Conservation (phyloP, 306 rosid genomes). For the Prunus mongolica region DNA sequence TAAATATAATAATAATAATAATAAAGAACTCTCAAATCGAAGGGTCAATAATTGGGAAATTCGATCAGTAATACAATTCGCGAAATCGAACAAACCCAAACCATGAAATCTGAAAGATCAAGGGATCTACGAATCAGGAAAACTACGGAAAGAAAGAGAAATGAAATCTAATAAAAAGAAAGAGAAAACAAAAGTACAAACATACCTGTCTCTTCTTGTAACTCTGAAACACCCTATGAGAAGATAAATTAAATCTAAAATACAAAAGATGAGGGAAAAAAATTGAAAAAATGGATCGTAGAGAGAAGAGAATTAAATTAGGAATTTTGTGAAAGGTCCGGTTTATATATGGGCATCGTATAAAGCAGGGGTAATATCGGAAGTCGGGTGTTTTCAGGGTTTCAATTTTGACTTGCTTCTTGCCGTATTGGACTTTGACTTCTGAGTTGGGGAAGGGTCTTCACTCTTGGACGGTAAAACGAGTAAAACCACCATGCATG, state of each 20-base stretch:
- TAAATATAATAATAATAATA: too few species aligned
- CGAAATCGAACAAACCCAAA: not conserved
- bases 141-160: not conserved
- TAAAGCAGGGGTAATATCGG: conserved; percentile 2
- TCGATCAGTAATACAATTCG: not conserved
- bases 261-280: not conserved
- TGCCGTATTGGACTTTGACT: conserved; percentile 1
- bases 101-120: not conserved
- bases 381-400: not conserved
- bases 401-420: not conserved
- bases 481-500: not conserved
- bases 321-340: not conserved
- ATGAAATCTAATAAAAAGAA: not conserved
- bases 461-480: not conserved
- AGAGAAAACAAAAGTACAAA: not conserved
- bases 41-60: not conserved
- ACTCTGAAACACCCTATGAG: not conserved
- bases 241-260: not conserved
- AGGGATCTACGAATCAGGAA: not conserved
- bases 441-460: not conserved
- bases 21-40: not conserved
- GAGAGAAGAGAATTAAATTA: not conserved
- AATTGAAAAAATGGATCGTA: not conserved
- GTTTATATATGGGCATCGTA: not conserved
- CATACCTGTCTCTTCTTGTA: conserved; percentile 2